Percentiles rank a stretch among this genome's conserved stretches.
Evolutionary conservation across 1,284 basidiomycete genomes (phyloP).

Genomic region (Coniferiporia weirii): DNA sequence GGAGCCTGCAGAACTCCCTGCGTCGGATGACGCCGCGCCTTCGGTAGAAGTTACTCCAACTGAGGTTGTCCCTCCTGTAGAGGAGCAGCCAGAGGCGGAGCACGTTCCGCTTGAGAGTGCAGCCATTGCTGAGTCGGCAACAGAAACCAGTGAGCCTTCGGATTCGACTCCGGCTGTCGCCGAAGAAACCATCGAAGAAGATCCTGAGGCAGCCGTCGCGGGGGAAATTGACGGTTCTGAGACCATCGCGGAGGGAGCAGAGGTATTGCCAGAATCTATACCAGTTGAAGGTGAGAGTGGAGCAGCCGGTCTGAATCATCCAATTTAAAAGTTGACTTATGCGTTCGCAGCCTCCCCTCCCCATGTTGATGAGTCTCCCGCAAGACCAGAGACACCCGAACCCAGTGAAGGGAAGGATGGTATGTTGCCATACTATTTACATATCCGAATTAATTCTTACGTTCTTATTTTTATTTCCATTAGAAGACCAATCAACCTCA

Average conservation of each 20-base stretch:
- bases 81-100: too few species aligned
- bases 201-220: not conserved
- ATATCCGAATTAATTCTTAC: not conserved
- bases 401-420: not conserved
- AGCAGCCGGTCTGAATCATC: not conserved
- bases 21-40: not conserved
- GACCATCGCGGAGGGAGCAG: not conserved
- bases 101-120: too few species aligned
- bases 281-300: not conserved
- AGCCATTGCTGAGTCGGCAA: too few species aligned
- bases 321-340: not conserved
- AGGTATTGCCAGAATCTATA: not conserved
- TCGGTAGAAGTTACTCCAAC: not conserved
- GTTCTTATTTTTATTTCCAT: not conserved
- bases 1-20: not conserved
- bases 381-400: not conserved
- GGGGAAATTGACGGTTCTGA: not conserved
- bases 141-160: too few species aligned
- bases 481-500: not conserved
- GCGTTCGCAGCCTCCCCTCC: not conserved
- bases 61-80: not conserved
- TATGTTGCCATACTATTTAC: not conserved
- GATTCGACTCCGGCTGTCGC: not conserved
- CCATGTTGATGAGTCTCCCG: not conserved
- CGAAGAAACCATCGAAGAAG: not conserved